phyloP scores from a whole-genome alignment of 306 rosid genomes.

The Chamaecrista fasciculata region DNA sequence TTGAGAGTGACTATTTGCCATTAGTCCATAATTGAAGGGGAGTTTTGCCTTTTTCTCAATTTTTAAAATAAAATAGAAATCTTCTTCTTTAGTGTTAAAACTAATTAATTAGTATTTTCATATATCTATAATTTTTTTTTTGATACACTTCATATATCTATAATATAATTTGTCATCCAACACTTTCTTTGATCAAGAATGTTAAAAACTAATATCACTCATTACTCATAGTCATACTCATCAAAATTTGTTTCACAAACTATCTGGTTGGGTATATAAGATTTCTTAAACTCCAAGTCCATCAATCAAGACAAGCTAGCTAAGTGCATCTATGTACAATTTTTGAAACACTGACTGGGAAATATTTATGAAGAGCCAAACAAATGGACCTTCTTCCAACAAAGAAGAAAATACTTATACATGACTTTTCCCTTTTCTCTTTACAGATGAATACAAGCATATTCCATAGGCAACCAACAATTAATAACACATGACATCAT shows the following conservation, averaged over 20 bases:
- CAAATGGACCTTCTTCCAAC: conserved; percentile 34
- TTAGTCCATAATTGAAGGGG: too few species aligned
- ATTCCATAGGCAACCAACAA: conserved; percentile 56
- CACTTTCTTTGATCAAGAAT: too few species aligned
- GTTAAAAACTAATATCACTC: too few species aligned
- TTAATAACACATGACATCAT: conserved; percentile 23
- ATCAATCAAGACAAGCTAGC: not conserved
- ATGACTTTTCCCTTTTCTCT: conserved; percentile 47
- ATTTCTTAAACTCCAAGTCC: not conserved
- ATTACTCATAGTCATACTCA: too few species aligned
- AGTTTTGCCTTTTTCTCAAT: too few species aligned
- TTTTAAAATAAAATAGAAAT: too few species aligned
- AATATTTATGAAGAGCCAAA: conserved; percentile 30
- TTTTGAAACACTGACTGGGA: conserved; percentile 32
- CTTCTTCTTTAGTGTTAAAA: too few species aligned
- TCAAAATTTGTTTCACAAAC: not conserved
- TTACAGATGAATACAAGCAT: conserved; percentile 56
- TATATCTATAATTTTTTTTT: too few species aligned
- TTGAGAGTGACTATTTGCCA: too few species aligned
- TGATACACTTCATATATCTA: too few species aligned
- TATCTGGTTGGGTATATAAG: not conserved
- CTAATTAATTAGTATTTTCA: too few species aligned
- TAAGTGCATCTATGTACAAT: conserved; percentile 29
- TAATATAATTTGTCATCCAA: too few species aligned
- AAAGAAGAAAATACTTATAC: conserved; percentile 45